Evolutionary conservation across 495 filamentous ascomycete genomes (phyloP), one percentile per base, ranked within the genome.

Genomic region (Sphaerosporella brunnea): DNA sequence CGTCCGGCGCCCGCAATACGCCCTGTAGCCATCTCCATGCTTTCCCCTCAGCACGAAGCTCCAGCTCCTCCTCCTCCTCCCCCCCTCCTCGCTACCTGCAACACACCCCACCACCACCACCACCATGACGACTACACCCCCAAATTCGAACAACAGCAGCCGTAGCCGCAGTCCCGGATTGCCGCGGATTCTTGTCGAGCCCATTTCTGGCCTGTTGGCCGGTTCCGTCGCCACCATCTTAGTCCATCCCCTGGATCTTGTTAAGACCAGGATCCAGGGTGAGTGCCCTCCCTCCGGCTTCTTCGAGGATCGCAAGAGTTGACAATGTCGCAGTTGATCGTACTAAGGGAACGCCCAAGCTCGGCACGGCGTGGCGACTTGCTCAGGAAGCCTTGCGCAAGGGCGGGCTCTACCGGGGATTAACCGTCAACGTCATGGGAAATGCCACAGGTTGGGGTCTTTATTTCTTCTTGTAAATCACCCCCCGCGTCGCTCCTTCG

Each of bases 241-340:
- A 43, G 78, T 79, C 21, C 82, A 87, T 66, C 90, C 90, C 16
- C 71, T 99, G 43, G 90, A 99, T 65, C 74, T 96, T 49, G 73
- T 96, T 57, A 99, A 99, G 67, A 95, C 86, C 32, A 80, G 90
- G 49, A 75, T 99, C 54, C 90, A 99, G 67, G 74, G 86, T 88
- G 64, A 36, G 54, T 52, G 30, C 28, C 38, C 25, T 30, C 13
- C n/a, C 5, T 15, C 9, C 37, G 15, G 16, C 38, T 23, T 30
- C 19, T 16, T 16, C 20, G 37, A 40, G n/a, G 43, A 30, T 47
- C 26, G 16, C 41, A 32, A 28, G 15, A 48, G 20, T 34, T 24
- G 5, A 21, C 19, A 28, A 48, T 44, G 36, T 23, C n/a, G 16
- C 24, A 49, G 38, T 47, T 20, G 10, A 41, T 11, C 7, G 24